These are phyloP conservation scores for Teunomyces panamensis DNA, from an alignment of 805 yeast genomes.

Conservation along the genomic window DNA sequence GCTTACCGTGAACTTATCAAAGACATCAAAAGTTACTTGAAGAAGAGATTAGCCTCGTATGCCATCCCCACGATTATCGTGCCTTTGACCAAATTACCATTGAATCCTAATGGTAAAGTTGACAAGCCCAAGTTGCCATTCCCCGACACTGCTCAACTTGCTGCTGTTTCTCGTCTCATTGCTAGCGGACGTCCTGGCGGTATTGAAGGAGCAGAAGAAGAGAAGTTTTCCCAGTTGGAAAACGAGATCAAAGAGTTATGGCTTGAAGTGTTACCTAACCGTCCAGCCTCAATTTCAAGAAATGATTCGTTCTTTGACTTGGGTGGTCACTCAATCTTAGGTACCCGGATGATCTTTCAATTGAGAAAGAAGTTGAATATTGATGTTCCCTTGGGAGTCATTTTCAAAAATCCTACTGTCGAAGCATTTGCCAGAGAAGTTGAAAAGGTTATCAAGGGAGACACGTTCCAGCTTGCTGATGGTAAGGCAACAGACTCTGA, in stretches of 20 bases:
- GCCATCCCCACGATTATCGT: constrained; percentile 92
- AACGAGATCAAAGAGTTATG: constrained; percentile 74
- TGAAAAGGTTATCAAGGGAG: constrained; percentile 52
- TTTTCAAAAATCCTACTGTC: constrained; percentile 87
- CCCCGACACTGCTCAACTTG: constrained; percentile 86
- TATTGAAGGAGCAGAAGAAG: constrained; percentile 40
- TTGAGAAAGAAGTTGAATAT: constrained; percentile 73
- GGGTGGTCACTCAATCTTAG: constrained; percentile 97
- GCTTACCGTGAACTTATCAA: constrained; percentile 73
- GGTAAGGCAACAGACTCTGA: constrained; percentile 25
- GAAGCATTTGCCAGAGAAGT: constrained; percentile 73
- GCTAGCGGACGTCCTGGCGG: constrained; percentile 29
- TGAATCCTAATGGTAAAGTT: constrained; percentile 97
- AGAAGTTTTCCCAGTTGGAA: constrained; percentile 60
- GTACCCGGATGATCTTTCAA: constrained; percentile 94
- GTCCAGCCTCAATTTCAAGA: constrained; percentile 73
- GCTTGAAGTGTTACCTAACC: constrained; percentile 79
- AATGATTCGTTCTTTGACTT: constrained; percentile 92
- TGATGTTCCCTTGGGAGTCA: constrained; percentile 84
- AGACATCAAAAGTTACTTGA: constrained; percentile 71
- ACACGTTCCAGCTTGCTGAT: constrained; percentile 43
- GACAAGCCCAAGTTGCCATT: constrained; percentile 96
- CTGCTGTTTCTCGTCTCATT: constrained; percentile 60
- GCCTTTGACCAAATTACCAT: constrained; percentile 80
- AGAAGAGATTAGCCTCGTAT: constrained; percentile 85